phyloP scores from a whole-genome alignment of 2,329 filamentous ascomycete genomes.

The Talaromyces islandicus region DNA sequence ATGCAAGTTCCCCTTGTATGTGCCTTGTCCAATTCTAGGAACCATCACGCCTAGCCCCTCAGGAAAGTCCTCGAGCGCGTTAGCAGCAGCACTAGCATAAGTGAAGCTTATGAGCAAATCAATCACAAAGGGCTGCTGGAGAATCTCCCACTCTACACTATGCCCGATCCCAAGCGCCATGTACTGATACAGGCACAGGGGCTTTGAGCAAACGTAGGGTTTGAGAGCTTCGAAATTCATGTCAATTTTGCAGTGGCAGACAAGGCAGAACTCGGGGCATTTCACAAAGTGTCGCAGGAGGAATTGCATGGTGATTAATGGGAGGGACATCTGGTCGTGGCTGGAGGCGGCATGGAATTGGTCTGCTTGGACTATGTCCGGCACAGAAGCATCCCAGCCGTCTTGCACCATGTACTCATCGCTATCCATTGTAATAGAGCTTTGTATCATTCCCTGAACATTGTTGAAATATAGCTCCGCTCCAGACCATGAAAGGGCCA shows the following conservation, averaged over 20 bases:
- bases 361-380: conserved; percentile 45
- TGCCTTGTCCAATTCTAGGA: conserved; percentile 25
- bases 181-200: conserved; percentile 81
- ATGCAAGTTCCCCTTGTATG: background rate
- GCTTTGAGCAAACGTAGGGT: conserved; percentile 66
- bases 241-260: conserved; percentile 67
- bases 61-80: conserved; percentile 48
- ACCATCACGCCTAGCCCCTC: conserved; percentile 51
- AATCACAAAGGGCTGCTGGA: conserved; percentile 72
- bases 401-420: conserved; percentile 17
- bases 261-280: conserved; percentile 81
- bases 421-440: background rate
- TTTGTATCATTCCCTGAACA: conserved; percentile 31
- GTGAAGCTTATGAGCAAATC: conserved; percentile 81
- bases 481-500: conserved; percentile 59
- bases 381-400: conserved; percentile 20
- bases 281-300: conserved; percentile 68
- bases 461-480: conserved; percentile 56
- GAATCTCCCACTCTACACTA: conserved; percentile 77
- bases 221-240: conserved; percentile 52
- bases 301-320: conserved; percentile 64
- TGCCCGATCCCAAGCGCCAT: conserved; percentile 80
- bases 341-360: conserved; percentile 36
- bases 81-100: conserved; percentile 51
- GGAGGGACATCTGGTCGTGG: conserved; percentile 44